Base-by-base conservation (phyloP, 129 eudicot genomes). In the Kitagawia praeruptora region DNA sequence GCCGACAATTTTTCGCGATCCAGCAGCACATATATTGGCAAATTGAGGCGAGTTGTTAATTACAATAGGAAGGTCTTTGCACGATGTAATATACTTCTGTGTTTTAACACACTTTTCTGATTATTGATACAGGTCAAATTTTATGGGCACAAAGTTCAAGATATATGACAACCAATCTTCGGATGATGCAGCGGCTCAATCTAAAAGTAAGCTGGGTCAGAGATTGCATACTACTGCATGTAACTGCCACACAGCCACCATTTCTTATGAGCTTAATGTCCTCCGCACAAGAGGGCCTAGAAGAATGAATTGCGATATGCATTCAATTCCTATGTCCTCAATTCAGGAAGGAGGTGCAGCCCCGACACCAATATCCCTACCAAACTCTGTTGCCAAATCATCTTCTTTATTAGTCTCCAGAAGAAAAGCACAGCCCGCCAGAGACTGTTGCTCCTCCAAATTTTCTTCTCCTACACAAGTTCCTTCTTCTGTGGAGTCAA, bases 141-240 rank as follows among this genome's bases (percentile, higher is more conserved):
- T 94, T 53, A 89, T 94, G 14, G 98, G 98, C 54, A 94, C 98
- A 70, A 94, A 94, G 86, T 94, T 94, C 85, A 89, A 90, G 77
- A 82, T 94, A 64, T 94, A 88, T 44, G 98, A 94, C 69, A 85
- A 89, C 81, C 98, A 91, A 77, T 89, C 89, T 45, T 88, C 93
- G 74, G 83, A 49, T 61, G 91, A 87, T 53, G 78, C 83, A 31
- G 73, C 86, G 12, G 49, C 75, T 58, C 95, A 81, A 83, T 58
- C 84, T 47, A 82, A 44, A 72, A 75, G 81, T 77, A 88, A 81
- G 47, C 79, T 83, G 38, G 87, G 90, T 41, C 89, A 87, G 80
- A 86, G 96, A 85, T 88, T 94, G 75, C 81, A 80, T 53, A 70
- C 88, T 38, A 94, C 93, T 19, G 91, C 97, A 2, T 89, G 88